Percentiles rank a stretch among this genome's conserved stretches.
Conservation (phyloP, 2,329 filamentous ascomycete genomes). For the Fonsecaea multimorphosa region DNA sequence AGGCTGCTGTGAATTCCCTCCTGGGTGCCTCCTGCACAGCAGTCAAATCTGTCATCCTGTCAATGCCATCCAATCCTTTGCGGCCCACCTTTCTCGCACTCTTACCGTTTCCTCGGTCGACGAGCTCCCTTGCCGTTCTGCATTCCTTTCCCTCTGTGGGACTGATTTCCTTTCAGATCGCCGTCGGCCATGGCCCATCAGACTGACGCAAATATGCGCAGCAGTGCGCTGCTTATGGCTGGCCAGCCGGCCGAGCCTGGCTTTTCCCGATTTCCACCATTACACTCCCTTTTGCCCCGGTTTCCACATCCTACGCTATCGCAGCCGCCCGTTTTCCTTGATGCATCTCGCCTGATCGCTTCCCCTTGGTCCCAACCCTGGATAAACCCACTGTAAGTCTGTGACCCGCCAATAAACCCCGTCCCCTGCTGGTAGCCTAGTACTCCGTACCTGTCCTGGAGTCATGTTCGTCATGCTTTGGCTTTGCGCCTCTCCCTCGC, state of each 20-base stretch:
- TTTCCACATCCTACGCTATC: slow-evolving; percentile 27
- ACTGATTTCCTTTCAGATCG: neutral
- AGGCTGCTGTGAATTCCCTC: slow-evolving; percentile 17
- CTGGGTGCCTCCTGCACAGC: neutral
- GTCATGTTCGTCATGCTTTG: slow-evolving; percentile 24
- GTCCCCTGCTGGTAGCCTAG: slow-evolving; percentile 8
- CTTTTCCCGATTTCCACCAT: slow-evolving; percentile 5
- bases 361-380: slow-evolving; percentile 24
- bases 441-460: slow-evolving; percentile 20
- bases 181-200: slow-evolving; percentile 3
- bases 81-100: neutral
- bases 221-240: neutral
- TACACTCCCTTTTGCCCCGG: slow-evolving; percentile 15
- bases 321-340: slow-evolving; percentile 24
- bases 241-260: neutral
- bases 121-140: neutral
- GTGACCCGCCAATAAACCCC: slow-evolving; percentile 18
- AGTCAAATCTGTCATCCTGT: slow-evolving; percentile 1
- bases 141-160: neutral
- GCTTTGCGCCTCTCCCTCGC: slow-evolving; percentile 12
- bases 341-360: slow-evolving; percentile 34
- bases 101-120: neutral
- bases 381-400: slow-evolving; percentile 1
- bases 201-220: slow-evolving; percentile 6
- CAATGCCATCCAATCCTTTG: slow-evolving; percentile 2